A percentile compares a stretch with the other conserved stretches of the same genome.
Evolutionary conservation across 805 yeast species (phyloP).

Genomic region (Teunomyces cretensis): DNA sequence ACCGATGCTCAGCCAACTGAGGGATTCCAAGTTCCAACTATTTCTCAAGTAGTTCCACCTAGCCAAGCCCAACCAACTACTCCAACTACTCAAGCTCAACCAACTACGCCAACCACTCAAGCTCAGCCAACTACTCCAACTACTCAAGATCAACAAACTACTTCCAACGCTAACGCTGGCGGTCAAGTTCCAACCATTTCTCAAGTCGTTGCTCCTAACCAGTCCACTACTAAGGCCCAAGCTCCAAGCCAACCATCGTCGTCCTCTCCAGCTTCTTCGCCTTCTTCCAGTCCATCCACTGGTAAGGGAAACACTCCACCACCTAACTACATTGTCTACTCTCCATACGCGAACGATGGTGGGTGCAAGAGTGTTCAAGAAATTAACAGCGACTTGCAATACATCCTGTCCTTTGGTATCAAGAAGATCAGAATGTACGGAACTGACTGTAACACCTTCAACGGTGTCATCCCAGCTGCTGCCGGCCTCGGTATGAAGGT

Average conservation of each 20-base stretch:
- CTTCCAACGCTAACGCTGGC: neutral
- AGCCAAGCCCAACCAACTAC: slow-evolving; percentile 5
- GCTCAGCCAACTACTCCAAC: slow-evolving; percentile 8
- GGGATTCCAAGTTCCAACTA: slow-evolving; percentile 8
- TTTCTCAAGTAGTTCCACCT: neutral
- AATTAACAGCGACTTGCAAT: slow-evolving; percentile 57
- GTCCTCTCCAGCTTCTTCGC: slow-evolving; percentile 9
- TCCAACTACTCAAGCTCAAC: neutral
- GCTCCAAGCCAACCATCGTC: slow-evolving; percentile 14
- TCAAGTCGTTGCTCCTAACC: neutral
- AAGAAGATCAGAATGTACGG: slow-evolving; percentile 75
- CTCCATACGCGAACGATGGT: slow-evolving; percentile 72
- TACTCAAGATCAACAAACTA: neutral
- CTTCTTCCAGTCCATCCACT: slow-evolving; percentile 14
- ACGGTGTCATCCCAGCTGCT: slow-evolving; percentile 64
- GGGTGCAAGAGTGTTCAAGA: slow-evolving; percentile 60
- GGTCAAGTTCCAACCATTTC: neutral
- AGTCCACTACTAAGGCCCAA: slow-evolving; percentile 7
- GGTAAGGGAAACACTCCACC: slow-evolving; percentile 25
- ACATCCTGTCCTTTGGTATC: slow-evolving; percentile 63
- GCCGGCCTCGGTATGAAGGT: slow-evolving; percentile 60
- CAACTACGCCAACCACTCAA: slow-evolving; percentile 9
- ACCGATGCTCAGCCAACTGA: slow-evolving; percentile 14
- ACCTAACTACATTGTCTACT: slow-evolving; percentile 67
- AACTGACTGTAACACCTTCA: slow-evolving; percentile 75